Evolutionary conservation across 768 basidiomycete species (phyloP), one percentile per base, ranked within the genome.

Genomic region (Boletus sp.): DNA sequence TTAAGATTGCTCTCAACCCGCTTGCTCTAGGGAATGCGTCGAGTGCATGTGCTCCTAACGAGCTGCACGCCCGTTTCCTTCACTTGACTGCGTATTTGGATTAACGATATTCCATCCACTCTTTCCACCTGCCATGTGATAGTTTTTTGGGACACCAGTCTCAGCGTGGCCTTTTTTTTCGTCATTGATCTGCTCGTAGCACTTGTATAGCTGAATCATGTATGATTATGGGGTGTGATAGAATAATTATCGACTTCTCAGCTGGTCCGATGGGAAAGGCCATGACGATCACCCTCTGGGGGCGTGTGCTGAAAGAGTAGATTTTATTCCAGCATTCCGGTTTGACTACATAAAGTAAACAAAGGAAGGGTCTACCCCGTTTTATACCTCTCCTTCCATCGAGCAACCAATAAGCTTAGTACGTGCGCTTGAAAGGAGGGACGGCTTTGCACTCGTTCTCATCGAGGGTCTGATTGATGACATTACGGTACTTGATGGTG

Each of bases 351-450:
- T 41, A 29, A 37, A 52, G 28, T 36, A 57, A 24, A 52, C 33
- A 48, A 40, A 17, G 39, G 30, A 57, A 54, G 15, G n/a, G 8
- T 46, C 58, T 42, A 53, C 54, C 46, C 42, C 24, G 33, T 55
- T 57, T 62, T 47, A 45, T 44, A 49, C 55, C 49, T 46, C 44
- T 32, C 20, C 12, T 29, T 47, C 41, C 53, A 46, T 33, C 7
- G 1, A 20, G 9, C 7, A 30, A 50, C 42, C 32, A 29, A 47
- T 39, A 24, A 47, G 10, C 35, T 50, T 81, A 95, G 76, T 95
- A 96, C 54, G 91, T 90, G 73, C 94, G 92, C 83, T 96, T 96
- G 86, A 97, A 97, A 14, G 96, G 96, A 61, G 96, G 96, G 35
- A 98, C 93, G 40, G 89, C 69, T 80, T 95, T 96, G 88, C 95